Evolutionary conservation across 2,329 filamentous ascomycete species (phyloP).

Genomic region (Xylariaceae sp.): DNA sequence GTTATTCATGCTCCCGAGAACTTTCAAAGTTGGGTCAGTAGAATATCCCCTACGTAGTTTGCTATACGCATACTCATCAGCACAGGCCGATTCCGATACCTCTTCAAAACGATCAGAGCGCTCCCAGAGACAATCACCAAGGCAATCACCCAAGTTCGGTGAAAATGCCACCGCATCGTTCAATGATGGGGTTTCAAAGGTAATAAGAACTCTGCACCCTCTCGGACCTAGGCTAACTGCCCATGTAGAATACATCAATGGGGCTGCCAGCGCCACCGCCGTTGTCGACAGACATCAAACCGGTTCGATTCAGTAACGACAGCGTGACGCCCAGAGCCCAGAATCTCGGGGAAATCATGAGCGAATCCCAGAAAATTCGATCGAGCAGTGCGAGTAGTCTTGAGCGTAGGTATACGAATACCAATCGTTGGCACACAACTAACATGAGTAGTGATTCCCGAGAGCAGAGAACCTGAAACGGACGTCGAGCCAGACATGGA

Average conservation of each 20-base stretch:
- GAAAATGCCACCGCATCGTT: conserved; percentile 34
- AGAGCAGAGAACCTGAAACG: conserved; percentile 44
- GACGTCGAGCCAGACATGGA: conserved; percentile 51
- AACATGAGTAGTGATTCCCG: conserved; percentile 45
- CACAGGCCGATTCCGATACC: conserved; percentile 41
- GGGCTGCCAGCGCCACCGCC: conserved; percentile 59
- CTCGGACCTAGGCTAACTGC: conserved; percentile 11
- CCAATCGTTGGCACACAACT: conserved; percentile 18
- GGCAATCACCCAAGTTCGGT: conserved; percentile 33
- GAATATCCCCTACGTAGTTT: not conserved
- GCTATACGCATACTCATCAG: conserved; percentile 21
- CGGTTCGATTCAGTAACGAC: conserved; percentile 59
- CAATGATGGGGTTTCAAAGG: conserved; percentile 35
- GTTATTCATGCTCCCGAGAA: conserved; percentile 87
- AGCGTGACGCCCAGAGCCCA: conserved; percentile 76
- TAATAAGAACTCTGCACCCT: conserved; percentile 21
- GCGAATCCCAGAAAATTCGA: conserved; percentile 50
- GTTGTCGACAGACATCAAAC: conserved; percentile 69
- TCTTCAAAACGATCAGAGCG: conserved; percentile 34
- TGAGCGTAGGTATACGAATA: conserved; percentile 54
- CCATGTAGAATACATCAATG: conserved; percentile 30
- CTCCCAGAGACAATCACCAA: conserved; percentile 36
- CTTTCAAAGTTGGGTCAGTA: conserved; percentile 71
- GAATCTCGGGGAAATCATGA: conserved; percentile 66
- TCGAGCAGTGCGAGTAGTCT: conserved; percentile 69